Percentiles rank a stretch among this genome's conserved stretches.
phyloP scores from a whole-genome alignment of 805 yeast genomes.

The Nakazawaea holstii region DNA sequence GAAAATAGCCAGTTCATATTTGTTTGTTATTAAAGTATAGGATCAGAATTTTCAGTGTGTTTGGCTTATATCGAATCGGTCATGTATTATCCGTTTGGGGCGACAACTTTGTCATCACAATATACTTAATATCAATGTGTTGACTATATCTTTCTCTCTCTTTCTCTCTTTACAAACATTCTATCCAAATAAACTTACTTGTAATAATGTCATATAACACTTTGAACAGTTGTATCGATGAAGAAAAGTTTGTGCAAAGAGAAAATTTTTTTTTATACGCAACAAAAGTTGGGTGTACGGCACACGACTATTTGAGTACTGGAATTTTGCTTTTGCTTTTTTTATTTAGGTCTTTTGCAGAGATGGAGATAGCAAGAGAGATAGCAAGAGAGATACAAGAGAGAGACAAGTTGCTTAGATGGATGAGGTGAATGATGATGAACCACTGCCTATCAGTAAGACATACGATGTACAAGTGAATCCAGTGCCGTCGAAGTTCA shows the following conservation, averaged over 20 bases:
- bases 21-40: conserved; percentile 1
- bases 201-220: too few relatives aligned
- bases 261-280: neutral
- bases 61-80: conserved; percentile 67
- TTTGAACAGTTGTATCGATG: conserved; percentile 9
- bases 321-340: neutral
- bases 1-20: neutral
- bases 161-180: neutral
- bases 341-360: neutral
- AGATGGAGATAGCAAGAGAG: too few relatives aligned
- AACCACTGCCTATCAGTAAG: neutral
- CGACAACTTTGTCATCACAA: conserved; percentile 64
- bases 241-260: conserved; percentile 20
- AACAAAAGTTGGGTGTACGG: too few relatives aligned
- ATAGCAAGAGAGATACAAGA: too few relatives aligned
- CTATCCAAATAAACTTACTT: too few relatives aligned
- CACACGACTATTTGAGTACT: too few relatives aligned
- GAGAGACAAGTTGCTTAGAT: neutral
- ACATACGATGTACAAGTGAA: neutral
- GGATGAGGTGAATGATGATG: conserved; percentile 6
- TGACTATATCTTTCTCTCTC: neutral
- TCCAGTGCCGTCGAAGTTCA: conserved; percentile 33
- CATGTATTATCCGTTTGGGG: conserved; percentile 68
- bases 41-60: conserved; percentile 63
- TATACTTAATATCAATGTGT: neutral